Evolutionary conservation across 2,329 filamentous ascomycete species (phyloP), one percentile per base, ranked within the genome.

Genomic region (Paecilomyces formosus): DNA sequence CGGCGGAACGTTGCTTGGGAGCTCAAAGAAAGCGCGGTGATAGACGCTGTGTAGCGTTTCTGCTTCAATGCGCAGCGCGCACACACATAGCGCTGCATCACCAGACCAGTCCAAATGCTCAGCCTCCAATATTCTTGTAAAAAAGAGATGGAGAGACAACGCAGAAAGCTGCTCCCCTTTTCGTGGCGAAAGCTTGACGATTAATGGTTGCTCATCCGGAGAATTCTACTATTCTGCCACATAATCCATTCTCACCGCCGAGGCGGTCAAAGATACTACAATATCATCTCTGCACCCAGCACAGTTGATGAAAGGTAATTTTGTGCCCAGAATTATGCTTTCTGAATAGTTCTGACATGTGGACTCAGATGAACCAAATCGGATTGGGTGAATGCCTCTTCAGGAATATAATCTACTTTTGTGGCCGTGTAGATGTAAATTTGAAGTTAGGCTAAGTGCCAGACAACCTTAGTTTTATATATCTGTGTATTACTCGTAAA

Each of bases 21-120:
- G 31, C 58, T 53, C 39, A 39, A 55, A 30, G 57, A 18, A 21
- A 45, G 5, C 26, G 28, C 55, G 31, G 61, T 21, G 31, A 54
- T 24, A 26, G 57, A 57, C 45, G 56, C 53, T 4, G 52, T 21
- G 56, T 56, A 54, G 21, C 56, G 62, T 18, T 53, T 55, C 18
- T 63, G 62, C 15, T 55, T 55, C 30, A 61, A 54, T 28, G 59
- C 54, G 55, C 61, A 61, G 26, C 50, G 61, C 30, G 62, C 50
- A 57, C 59, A 64, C 24, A 60, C 13, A 24, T 54, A 58, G 56
- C 35, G 52, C 55, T 53, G 52, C 56, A 61, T 50, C 45, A 31
- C 31, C 49, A 21, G 63, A 62, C 59, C 55, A 61, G 54, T 61
- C 33, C 9, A 60, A 31, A 57, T 1, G 26, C 50, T 4, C 1